A percentile compares a stretch with the other conserved stretches of the same genome.
phyloP scores from a whole-genome alignment of 345 rosid species.

The Reutealis trisperma region DNA sequence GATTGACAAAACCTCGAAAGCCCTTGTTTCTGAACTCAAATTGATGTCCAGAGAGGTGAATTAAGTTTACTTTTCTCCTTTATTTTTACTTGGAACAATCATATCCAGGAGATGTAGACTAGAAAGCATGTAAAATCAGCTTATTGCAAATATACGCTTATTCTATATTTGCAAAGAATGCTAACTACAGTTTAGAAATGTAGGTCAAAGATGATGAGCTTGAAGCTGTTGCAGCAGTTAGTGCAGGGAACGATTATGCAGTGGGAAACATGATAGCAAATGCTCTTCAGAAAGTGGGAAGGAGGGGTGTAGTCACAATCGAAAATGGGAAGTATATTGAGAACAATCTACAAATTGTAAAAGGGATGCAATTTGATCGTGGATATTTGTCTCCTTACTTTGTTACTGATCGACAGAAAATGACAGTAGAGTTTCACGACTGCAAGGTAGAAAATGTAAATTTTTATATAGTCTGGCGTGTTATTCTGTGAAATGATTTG shows the following conservation, averaged over 20 bases:
- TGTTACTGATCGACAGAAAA: slow-evolving; percentile 68
- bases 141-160: not conserved
- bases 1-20: slow-evolving; percentile 67
- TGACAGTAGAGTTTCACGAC: slow-evolving; percentile 62
- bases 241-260: slow-evolving; percentile 76
- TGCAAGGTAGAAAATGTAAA: slow-evolving; percentile 65
- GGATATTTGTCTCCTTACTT: slow-evolving; percentile 86
- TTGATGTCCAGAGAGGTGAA: slow-evolving; percentile 83
- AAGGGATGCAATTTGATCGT: slow-evolving; percentile 92
- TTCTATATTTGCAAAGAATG: not conserved
- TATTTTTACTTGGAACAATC: not conserved
- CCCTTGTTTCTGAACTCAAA: slow-evolving; percentile 85
- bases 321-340: slow-evolving; percentile 63
- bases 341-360: slow-evolving; percentile 62
- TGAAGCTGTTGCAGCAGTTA: slow-evolving; percentile 85
- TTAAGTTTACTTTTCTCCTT: not conserved
- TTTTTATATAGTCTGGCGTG: slow-evolving; percentile 11
- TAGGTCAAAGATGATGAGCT: slow-evolving; percentile 79
- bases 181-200: not conserved
- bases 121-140: not conserved
- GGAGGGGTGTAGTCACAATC: slow-evolving; percentile 69
- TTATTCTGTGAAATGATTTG: slow-evolving; percentile 33
- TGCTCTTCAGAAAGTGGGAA: slow-evolving; percentile 71
- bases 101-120: not conserved
- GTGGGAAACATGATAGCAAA: slow-evolving; percentile 75